A percentile compares a stretch with the other conserved stretches of the same genome.
These are phyloP conservation scores for Phytopythium oedochilum DNA, from an alignment of 352 stramenopile species.

Conservation along the genomic window DNA sequence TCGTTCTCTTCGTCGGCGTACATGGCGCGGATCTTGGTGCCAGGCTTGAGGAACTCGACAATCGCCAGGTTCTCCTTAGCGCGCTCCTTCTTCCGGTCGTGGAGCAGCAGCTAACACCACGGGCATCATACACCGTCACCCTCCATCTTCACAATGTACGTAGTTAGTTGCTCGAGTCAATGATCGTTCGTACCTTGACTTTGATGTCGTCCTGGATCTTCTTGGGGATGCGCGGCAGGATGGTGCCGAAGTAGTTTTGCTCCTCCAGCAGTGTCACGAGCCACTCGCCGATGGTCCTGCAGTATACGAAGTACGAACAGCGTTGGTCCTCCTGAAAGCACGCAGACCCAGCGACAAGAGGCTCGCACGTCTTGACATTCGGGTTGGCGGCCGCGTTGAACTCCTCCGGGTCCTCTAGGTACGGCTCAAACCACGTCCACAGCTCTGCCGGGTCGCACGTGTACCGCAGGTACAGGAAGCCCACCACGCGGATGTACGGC, in stretches of 20 bases:
- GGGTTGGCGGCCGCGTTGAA: conserved; percentile 86
- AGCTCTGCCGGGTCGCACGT: conserved; percentile 91
- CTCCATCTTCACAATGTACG: background rate
- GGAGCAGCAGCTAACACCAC: conserved; percentile 61
- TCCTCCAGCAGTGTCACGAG: conserved; percentile 88
- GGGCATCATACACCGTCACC: background rate
- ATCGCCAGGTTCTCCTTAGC: conserved; percentile 60
- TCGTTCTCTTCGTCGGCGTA: conserved; percentile 97
- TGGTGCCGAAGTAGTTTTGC: conserved; percentile 96
- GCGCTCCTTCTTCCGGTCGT: conserved; percentile 63
- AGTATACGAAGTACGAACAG: conserved; percentile 18
- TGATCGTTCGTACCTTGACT: conserved; percentile 89
- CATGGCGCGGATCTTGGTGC: conserved; percentile 91
- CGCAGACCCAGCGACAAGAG: background rate
- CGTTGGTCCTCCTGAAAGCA: too few relatives aligned
- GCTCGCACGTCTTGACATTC: conserved; percentile 68
- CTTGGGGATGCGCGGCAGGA: conserved; percentile 95
- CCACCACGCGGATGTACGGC: conserved; percentile 95
- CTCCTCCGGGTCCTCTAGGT: conserved; percentile 93
- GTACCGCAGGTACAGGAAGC: conserved; percentile 98
- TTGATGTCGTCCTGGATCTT: conserved; percentile 96
- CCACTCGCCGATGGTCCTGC: conserved; percentile 92
- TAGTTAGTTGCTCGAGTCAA: too few relatives aligned
- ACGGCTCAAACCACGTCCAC: conserved; percentile 95
- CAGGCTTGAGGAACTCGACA: conserved; percentile 75